phyloP scores from a whole-genome alignment of 805 yeast genomes.

The Hermanozyma aechmeae region DNA sequence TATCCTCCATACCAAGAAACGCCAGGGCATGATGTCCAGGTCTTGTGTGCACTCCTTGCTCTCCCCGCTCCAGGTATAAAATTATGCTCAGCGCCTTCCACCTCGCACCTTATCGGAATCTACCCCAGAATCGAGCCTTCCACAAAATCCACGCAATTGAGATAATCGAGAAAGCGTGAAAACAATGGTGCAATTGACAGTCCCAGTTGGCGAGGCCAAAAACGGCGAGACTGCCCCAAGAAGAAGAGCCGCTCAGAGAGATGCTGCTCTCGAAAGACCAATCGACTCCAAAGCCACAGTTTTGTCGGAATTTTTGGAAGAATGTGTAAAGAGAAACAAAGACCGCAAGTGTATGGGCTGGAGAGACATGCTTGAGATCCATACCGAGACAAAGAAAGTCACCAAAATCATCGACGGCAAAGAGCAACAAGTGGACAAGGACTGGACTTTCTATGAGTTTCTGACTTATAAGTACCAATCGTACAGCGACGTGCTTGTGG shows the following conservation, averaged over 20 bases:
- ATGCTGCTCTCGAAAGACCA: slow-evolving; percentile 52
- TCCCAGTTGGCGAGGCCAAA: slow-evolving; percentile 62
- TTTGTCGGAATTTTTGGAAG: slow-evolving; percentile 59
- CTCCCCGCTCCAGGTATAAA: too few relatives aligned
- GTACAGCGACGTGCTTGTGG: slow-evolving; percentile 44
- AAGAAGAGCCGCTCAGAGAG: slow-evolving; percentile 46
- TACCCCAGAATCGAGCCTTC: too few relatives aligned
- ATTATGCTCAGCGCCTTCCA: too few relatives aligned
- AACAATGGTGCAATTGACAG: slow-evolving; percentile 26
- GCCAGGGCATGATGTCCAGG: too few relatives aligned
- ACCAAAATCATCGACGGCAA: slow-evolving; percentile 74
- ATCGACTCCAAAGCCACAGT: slow-evolving; percentile 53
- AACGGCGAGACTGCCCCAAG: slow-evolving; percentile 80
- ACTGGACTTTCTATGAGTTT: slow-evolving; percentile 80
- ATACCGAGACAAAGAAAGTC: slow-evolving; percentile 65
- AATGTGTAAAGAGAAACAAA: slow-evolving; percentile 51
- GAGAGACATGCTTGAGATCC: slow-evolving; percentile 68
- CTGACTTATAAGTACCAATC: slow-evolving; percentile 61
- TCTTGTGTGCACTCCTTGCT: too few relatives aligned
- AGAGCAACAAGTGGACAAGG: slow-evolving; percentile 62
- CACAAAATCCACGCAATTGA: too few relatives aligned
- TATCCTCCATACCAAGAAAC: too few relatives aligned
- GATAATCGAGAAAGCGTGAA: too few relatives aligned
- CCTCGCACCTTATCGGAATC: too few relatives aligned
- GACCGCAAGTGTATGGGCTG: slow-evolving; percentile 56